phyloP scores from a whole-genome alignment of 2,329 filamentous ascomycete species.

The Teratosphaeria epicoccoides region DNA sequence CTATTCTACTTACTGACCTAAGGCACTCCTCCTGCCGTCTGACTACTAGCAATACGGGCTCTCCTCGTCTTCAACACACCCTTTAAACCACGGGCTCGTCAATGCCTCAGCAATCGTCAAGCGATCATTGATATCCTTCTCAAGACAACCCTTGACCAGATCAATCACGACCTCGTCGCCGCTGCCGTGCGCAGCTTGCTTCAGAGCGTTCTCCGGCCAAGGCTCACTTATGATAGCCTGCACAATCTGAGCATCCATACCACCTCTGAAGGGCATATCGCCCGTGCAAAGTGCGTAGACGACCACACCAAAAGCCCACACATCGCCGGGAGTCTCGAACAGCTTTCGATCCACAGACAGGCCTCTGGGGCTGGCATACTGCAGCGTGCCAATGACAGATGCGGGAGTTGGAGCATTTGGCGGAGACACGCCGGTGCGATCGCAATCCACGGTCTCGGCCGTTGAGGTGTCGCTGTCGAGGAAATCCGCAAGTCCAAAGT shows the following conservation, averaged over 20 bases:
- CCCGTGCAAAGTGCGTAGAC: constrained; percentile 52
- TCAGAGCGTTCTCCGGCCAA: constrained; percentile 45
- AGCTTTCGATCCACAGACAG: constrained; percentile 34
- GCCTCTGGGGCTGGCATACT: constrained; percentile 42
- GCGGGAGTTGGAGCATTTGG: constrained; percentile 11
- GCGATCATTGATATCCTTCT: constrained; percentile 44
- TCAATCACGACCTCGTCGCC: constrained; percentile 38
- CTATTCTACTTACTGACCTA: too few relatives aligned
- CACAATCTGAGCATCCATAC: constrained; percentile 48
- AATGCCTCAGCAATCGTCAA: constrained; percentile 49
- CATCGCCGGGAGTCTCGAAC: constrained; percentile 48
- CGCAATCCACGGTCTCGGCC: constrained; percentile 6
- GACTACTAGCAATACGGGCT: neutral
- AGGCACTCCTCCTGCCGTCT: too few relatives aligned
- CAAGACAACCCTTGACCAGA: constrained; percentile 50
- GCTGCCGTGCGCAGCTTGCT: constrained; percentile 32
- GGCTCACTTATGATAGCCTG: constrained; percentile 49
- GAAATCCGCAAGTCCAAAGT: constrained; percentile 62
- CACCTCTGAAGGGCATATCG: constrained; percentile 51
- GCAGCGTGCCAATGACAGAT: constrained; percentile 49
- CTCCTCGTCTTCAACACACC: constrained; percentile 1
- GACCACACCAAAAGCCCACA: constrained; percentile 58
- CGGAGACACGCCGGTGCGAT: constrained; percentile 2
- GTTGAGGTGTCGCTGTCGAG: constrained; percentile 39
- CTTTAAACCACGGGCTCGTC: constrained; percentile 44